phyloP scores from a whole-genome alignment of 805 yeast species.

The Diddensiella transvaalensis region DNA sequence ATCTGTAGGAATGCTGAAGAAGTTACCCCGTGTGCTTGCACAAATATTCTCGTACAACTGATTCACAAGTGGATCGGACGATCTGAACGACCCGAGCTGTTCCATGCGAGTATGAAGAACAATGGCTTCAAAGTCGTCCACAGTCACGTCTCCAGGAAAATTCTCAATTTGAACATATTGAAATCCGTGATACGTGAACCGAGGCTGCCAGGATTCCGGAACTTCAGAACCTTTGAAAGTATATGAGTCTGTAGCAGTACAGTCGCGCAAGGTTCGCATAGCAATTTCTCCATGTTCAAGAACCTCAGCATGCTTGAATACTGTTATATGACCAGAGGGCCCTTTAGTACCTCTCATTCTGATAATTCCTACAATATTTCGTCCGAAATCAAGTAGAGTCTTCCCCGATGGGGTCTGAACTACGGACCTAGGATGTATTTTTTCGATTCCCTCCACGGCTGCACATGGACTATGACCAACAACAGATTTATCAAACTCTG shows the following conservation, averaged over 20 bases:
- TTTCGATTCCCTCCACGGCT: too few relatives aligned
- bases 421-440: conserved; percentile 18
- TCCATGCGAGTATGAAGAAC: conserved; percentile 24
- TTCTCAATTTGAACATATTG: conserved; percentile 26
- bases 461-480: conserved; percentile 21
- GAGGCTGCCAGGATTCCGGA: conserved; percentile 25
- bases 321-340: conserved; percentile 20
- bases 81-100: conserved; percentile 22
- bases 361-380: conserved; percentile 27
- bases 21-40: conserved; percentile 28
- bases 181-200: conserved; percentile 30
- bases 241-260: conserved; percentile 24
- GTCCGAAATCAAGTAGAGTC: conserved; percentile 29
- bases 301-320: conserved; percentile 27
- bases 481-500: conserved; percentile 11
- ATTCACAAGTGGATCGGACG: conserved; percentile 23
- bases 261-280: conserved; percentile 25
- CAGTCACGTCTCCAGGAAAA: conserved; percentile 21
- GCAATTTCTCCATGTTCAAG: conserved; percentile 29
- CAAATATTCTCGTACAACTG: conserved; percentile 21
- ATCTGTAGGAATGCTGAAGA: conserved; percentile 27
- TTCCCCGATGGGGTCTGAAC: conserved; percentile 24
- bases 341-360: conserved; percentile 19
- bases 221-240: conserved; percentile 22
- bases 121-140: conserved; percentile 19